phyloP scores from a whole-genome alignment of 2,329 filamentous ascomycete genomes.

The Clonostachys solani region DNA sequence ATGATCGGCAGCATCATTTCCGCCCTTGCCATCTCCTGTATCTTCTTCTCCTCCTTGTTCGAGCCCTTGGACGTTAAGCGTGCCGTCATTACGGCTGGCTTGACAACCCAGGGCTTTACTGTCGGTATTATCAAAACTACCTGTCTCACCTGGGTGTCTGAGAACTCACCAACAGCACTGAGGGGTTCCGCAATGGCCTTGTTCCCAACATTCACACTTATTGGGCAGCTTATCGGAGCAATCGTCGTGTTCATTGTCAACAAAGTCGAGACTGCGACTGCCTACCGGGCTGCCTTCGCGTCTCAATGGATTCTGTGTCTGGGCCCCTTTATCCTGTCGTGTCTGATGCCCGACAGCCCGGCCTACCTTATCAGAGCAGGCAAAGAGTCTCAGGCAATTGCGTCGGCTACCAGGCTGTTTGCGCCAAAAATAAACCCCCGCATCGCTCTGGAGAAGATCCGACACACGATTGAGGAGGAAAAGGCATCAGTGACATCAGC shows the following conservation, averaged over 20 bases:
- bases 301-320: conserved; percentile 38
- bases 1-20: conserved; percentile 15
- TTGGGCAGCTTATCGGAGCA: conserved; percentile 43
- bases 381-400: conserved; percentile 29
- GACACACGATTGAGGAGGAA: conserved; percentile 33
- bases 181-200: conserved; percentile 42
- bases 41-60: conserved; percentile 17
- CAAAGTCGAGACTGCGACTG: conserved; percentile 15
- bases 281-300: conserved; percentile 32
- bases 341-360: conserved; percentile 46
- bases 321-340: conserved; percentile 33
- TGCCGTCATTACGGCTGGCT: conserved; percentile 14
- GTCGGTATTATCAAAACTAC: conserved; percentile 35
- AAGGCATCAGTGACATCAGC: conserved; percentile 28
- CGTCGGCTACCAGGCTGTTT: conserved; percentile 40
- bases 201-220: conserved; percentile 41
- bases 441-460: conserved; percentile 9
- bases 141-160: conserved; percentile 42
- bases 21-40: conserved; percentile 10
- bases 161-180: conserved; percentile 37
- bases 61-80: conserved; percentile 7
- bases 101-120: conserved; percentile 16
- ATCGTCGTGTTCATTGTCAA: conserved; percentile 28
- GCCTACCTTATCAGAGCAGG: conserved; percentile 39
- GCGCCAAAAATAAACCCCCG: conserved; percentile 1